A percentile compares a stretch with the other conserved stretches of the same genome.
phyloP scores from a whole-genome alignment of 345 rosid species.

The Populus deltoides region DNA sequence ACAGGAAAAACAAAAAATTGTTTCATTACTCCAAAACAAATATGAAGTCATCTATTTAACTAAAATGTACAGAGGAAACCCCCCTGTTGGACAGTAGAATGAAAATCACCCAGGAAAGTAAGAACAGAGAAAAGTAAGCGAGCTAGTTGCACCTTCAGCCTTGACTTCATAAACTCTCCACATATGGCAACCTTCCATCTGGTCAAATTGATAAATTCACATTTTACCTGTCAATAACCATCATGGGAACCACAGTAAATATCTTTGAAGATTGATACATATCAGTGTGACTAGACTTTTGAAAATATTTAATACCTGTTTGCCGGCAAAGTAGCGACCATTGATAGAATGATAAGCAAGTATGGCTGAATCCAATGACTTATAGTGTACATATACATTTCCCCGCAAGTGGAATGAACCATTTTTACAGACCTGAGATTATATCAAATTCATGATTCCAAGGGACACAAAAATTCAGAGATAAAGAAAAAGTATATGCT shows the following conservation, averaged over 20 bases:
- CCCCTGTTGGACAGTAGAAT: neutral
- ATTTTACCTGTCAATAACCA: conserved; percentile 53
- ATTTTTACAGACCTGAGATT: conserved; percentile 76
- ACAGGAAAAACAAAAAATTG: neutral
- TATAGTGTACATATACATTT: conserved; percentile 82
- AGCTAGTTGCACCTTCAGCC: conserved; percentile 52
- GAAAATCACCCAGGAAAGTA: neutral
- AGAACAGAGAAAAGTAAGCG: conserved; percentile 6
- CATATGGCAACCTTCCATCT: conserved; percentile 96
- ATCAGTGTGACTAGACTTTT: neutral
- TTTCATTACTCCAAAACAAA: neutral
- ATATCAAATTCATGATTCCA: conserved; percentile 12
- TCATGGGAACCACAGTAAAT: neutral
- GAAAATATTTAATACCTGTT: conserved; percentile 54
- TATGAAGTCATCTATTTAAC: neutral
- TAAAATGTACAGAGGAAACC: neutral
- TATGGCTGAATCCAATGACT: conserved; percentile 73
- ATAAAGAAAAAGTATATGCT: conserved; percentile 6
- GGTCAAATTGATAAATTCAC: conserved; percentile 81
- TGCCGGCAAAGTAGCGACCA: conserved; percentile 95
- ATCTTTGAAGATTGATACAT: neutral
- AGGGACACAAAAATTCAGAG: neutral
- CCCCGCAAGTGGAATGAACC: conserved; percentile 91
- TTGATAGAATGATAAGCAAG: conserved; percentile 61
- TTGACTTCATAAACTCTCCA: conserved; percentile 90